Evolutionary conservation across 495 filamentous ascomycete genomes (phyloP), one percentile per base, ranked within the genome.

Genomic region (Margaritispora aquatica): DNA sequence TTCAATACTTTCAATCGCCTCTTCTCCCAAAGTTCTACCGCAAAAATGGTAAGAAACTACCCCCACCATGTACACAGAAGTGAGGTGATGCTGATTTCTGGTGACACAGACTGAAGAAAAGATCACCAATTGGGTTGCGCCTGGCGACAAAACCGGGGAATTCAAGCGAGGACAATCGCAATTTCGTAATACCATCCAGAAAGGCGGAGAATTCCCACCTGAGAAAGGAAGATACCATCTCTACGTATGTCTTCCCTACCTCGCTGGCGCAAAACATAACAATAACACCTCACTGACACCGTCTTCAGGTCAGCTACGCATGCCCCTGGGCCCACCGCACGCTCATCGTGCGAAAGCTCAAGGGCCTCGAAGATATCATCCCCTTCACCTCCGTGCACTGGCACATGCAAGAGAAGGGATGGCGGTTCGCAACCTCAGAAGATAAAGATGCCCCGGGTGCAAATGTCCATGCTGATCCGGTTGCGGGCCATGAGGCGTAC

Each of bases 311-410:
- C 60, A 80, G 80, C 63, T 74, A 73, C 26, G 88, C 87, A 54
- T 96, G 90, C 68, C 90, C 90, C 0, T 96, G 90, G 90, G 90
- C 90, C 0, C 88, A 86, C 57, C 84, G 91, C 19, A 84, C 88
- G 0, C 82, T 92, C 21, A 84, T 95, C 54, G 84, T 84, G 0
- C 81, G 86, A 55, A 75, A 82, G n/a, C 78, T 96, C 54, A 96
- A 95, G 71, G 89, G 89, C 7, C 78, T 95, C 0, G 83, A 90
- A 55, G 73, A 82, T 22, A 75, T 91, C 31, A 83, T 96, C 58
- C 81, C 87, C 38, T 80, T 85, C 54, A 85, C 87, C 0, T 71
- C 77, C 11, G 80, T 90, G 24, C 88, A 90, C 60, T 86, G 83
- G 73, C 80, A 89, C 62, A 76, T 86, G 73, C 78, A 73, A 1